Base-by-base conservation (phyloP, 2,329 filamentous ascomycete species). In the Colletotrichum sp. region DNA sequence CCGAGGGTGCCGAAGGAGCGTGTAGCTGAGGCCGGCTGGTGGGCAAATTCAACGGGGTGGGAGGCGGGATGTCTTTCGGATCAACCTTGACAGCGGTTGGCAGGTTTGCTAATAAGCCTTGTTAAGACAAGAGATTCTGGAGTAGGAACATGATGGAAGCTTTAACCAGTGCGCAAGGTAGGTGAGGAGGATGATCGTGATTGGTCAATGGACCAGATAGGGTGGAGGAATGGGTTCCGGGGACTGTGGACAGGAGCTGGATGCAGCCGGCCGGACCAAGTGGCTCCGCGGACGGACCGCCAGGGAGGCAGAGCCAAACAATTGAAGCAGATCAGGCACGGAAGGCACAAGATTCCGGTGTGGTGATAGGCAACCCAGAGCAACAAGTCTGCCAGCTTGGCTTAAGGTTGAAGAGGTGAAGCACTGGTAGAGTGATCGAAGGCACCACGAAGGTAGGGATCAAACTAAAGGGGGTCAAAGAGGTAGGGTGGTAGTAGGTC, bases 11-110 rank as follows among this genome's bases (percentile, higher is more conserved):
- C n/a, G 67, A 58, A 34, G 68, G 58, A 10, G 66, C 66, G 58
- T 64, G 76, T 66, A 71, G 52, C 38, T 80, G 82, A 43, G 84
- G 86, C 55, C 78, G 81, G 78, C 83, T 87, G 61, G 80, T 81
- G 69, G 91, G 91, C 58, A 92, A 85, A 77, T 83, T 85, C 78
- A 92, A 80, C 24, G 90, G 88, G 9, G 91, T 92, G 60, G 90
- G 86, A 52, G 89, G 86, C n/a, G 90, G 90, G 15, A 92, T 86
- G 75, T 91, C 86, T 79, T 89, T 87, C 24, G 88, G 88, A 71
- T 85, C 81, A 79, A 87, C 78, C 77, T 80, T 83, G 61, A 70
- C 77, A 32, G 67, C 71, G 30, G 75, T 67, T 43, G 77, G 75
- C 61, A 24, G 83, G 80, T 60, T 79, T 80, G 66, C 80, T 80